phyloP scores from a whole-genome alignment of 371 early-diverging fungal species.

The Saksenaea oblongispora region DNA sequence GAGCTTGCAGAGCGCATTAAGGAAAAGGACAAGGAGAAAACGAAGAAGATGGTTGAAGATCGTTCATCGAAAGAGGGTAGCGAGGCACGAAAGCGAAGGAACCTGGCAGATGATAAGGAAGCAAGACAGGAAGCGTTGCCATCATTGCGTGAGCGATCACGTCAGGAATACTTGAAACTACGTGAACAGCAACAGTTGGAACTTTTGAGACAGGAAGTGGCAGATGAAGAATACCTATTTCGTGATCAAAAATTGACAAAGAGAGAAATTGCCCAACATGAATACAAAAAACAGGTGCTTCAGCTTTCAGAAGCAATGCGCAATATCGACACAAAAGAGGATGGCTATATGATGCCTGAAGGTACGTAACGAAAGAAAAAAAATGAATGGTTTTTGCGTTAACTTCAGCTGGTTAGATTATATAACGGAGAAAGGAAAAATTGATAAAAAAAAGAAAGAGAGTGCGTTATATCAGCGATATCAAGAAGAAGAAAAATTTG shows the following conservation, averaged over 20 bases:
- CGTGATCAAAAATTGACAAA: conserved; percentile 74
- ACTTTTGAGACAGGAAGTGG: conserved; percentile 74
- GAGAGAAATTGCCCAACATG: conserved; percentile 74
- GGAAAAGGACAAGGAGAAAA: conserved; percentile 82
- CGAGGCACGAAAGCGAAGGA: conserved; percentile 70
- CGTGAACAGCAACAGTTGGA: conserved; percentile 85
- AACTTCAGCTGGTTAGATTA: conserved; percentile 49
- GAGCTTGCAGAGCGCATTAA: conserved; percentile 85
- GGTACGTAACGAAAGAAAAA: conserved; percentile 41
- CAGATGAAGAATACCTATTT: conserved; percentile 90
- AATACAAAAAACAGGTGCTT: conserved; percentile 83
- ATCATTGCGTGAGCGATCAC: conserved; percentile 78
- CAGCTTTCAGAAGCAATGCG: conserved; percentile 83
- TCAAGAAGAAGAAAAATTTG: conserved; percentile 77
- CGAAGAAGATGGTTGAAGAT: conserved; percentile 82
- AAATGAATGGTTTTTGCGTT: background rate
- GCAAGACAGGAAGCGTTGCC: conserved; percentile 66
- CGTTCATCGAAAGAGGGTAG: conserved; percentile 73
- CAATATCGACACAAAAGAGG: conserved; percentile 74
- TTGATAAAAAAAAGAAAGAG: conserved; percentile 91
- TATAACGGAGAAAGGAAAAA: conserved; percentile 92
- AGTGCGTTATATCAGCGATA: conserved; percentile 86
- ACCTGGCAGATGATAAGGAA: conserved; percentile 82
- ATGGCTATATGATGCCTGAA: conserved; percentile 94
- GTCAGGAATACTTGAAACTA: conserved; percentile 88